A percentile compares a stretch with the other conserved stretches of the same genome.
Conservation (phyloP, 176 grass and related monocot genomes). For the Carex kokanica region DNA sequence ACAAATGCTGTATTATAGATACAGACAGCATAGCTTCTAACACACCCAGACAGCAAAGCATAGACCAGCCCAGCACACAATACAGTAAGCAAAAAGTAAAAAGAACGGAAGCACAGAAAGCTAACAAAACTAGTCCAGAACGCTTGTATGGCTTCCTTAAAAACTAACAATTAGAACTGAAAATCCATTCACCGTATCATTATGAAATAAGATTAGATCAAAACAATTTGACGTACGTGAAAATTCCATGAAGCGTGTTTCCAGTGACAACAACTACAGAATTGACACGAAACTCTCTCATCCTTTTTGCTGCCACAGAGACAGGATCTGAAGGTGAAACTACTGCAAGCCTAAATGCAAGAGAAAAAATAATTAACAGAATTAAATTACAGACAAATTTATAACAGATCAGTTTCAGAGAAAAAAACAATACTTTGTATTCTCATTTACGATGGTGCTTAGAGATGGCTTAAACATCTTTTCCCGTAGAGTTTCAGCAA, state of each 20-base stretch:
- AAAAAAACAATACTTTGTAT: constrained; percentile 47
- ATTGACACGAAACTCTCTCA: constrained; percentile 81
- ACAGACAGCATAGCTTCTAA: neutral
- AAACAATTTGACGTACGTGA: constrained; percentile 53
- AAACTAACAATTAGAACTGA: neutral
- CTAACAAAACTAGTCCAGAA: neutral
- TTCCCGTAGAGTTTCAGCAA: constrained; percentile 87
- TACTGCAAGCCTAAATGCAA: constrained; percentile 66
- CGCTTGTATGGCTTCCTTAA: neutral
- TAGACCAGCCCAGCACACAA: neutral
- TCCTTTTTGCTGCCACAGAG: constrained; percentile 77
- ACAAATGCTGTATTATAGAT: constrained; percentile 5
- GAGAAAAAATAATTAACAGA: constrained; percentile 25
- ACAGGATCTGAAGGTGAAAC: constrained; percentile 89
- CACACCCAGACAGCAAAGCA: neutral
- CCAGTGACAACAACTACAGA: constrained; percentile 72
- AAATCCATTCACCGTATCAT: neutral
- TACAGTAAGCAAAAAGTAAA: neutral
- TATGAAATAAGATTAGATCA: constrained; percentile 5
- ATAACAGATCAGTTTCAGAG: constrained; percentile 3
- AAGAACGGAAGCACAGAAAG: constrained; percentile 21
- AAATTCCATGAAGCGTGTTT: constrained; percentile 80
- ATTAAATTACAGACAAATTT: constrained; percentile 26
- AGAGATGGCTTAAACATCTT: constrained; percentile 95
- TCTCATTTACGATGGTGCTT: constrained; percentile 70